Evolutionary conservation across 805 yeast genomes (phyloP).

Genomic region (Candida wancherniae): DNA sequence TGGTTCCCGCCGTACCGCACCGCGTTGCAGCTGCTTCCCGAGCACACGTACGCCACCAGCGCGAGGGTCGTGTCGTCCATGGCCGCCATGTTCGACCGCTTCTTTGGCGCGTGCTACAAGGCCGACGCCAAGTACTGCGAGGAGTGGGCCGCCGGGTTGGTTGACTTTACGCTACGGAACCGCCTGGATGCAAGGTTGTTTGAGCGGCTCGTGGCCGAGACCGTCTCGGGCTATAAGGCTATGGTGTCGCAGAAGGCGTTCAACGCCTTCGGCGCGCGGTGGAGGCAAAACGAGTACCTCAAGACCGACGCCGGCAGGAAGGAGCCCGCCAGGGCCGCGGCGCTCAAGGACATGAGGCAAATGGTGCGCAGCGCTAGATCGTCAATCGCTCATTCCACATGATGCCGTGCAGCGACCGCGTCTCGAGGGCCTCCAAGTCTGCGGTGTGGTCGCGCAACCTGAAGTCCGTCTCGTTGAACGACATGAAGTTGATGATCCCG

Average conservation of each 20-base stretch:
- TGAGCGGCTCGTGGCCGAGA: slow-evolving; percentile 5
- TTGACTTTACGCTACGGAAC: slow-evolving; percentile 5
- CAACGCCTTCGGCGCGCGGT: slow-evolving; percentile 2
- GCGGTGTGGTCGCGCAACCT: slow-evolving; percentile 15
- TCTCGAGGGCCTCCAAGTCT: slow-evolving; percentile 9
- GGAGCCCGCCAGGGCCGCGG: background rate
- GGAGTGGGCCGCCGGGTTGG: slow-evolving; percentile 8
- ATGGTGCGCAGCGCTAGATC: background rate
- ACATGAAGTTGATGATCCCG: slow-evolving; percentile 69
- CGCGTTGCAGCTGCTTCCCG: slow-evolving; percentile 6
- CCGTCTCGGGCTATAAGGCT: slow-evolving; percentile 5
- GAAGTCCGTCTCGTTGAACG: slow-evolving; percentile 49
- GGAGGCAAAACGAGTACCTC: slow-evolving; percentile 1
- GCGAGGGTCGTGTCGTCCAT: slow-evolving; percentile 4
- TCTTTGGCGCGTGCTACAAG: slow-evolving; percentile 12
- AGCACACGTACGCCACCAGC: slow-evolving; percentile 2
- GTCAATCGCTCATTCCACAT: slow-evolving; percentile 13
- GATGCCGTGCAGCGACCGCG: slow-evolving; percentile 11
- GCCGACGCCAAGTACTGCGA: slow-evolving; percentile 11
- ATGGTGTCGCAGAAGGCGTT: slow-evolving; percentile 3
- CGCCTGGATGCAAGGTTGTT: slow-evolving; percentile 2
- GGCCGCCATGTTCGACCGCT: slow-evolving; percentile 14
- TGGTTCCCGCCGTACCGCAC: slow-evolving; percentile 10
- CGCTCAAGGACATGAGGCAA: background rate
- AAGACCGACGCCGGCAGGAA: background rate